phyloP scores from a whole-genome alignment of 495 filamentous ascomycete genomes.

The Wilcoxina mikolae region DNA sequence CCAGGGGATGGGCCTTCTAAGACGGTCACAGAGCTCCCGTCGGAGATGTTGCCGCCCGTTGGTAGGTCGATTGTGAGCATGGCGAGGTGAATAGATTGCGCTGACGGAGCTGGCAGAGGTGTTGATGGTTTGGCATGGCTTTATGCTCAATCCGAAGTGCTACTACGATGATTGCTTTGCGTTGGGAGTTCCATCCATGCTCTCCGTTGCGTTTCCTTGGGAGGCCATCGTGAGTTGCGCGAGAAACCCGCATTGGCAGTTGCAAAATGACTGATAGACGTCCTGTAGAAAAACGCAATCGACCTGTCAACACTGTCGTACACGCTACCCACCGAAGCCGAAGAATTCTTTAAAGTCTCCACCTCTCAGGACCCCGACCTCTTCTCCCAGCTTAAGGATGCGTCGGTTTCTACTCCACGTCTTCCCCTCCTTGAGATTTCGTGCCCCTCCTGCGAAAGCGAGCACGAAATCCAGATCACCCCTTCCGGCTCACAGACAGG shows the following conservation, averaged over 20 bases:
- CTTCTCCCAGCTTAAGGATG: slow-evolving; percentile 14
- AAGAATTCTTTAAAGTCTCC: slow-evolving; percentile 33
- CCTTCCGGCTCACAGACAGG: neutral
- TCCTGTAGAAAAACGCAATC: slow-evolving; percentile 40
- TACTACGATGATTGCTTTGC: slow-evolving; percentile 70
- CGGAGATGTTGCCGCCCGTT: slow-evolving; percentile 1
- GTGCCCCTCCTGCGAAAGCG: slow-evolving; percentile 14
- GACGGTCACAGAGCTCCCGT: neutral
- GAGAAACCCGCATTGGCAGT: no score
- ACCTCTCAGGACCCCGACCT: slow-evolving; percentile 45
- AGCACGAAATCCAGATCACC: slow-evolving; percentile 11
- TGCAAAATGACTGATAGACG: no score
- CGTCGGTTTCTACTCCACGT: neutral
- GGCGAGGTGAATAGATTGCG: neutral
- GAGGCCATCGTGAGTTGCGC: slow-evolving; percentile 33
- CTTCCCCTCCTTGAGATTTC: slow-evolving; percentile 9
- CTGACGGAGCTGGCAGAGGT: slow-evolving; percentile 36
- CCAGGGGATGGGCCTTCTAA: slow-evolving; percentile 13
- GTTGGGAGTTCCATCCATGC: slow-evolving; percentile 43
- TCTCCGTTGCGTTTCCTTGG: slow-evolving; percentile 61
- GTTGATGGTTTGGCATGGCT: slow-evolving; percentile 80
- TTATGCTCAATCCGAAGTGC: slow-evolving; percentile 65
- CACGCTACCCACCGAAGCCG: slow-evolving; percentile 34
- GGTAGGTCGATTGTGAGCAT: neutral
- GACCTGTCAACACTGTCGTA: slow-evolving; percentile 49